phyloP scores from a whole-genome alignment of 2,329 filamentous ascomycete genomes.

The Cucurbitaria berberidis region DNA sequence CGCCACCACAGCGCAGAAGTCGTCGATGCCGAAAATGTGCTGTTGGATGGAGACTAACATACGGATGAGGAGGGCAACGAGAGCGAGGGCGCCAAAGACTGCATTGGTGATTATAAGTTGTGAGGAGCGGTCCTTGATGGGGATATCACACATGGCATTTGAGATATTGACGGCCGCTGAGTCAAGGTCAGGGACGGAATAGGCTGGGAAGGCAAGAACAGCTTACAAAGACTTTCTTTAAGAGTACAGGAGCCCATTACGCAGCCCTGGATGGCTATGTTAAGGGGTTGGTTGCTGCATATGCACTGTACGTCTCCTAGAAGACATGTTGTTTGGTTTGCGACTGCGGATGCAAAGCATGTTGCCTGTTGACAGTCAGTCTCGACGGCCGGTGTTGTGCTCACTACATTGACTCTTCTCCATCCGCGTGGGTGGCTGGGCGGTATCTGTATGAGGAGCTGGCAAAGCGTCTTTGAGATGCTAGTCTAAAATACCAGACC shows the following conservation, averaged over 20 bases:
- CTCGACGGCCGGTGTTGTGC: background rate
- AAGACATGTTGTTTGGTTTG: conserved; percentile 9
- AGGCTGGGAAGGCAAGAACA: background rate
- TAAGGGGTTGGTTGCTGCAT: conserved; percentile 10
- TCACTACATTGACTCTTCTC: background rate
- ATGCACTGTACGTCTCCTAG: conserved; percentile 17
- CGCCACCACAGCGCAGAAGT: conserved; percentile 17
- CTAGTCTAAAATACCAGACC: too few relatives aligned
- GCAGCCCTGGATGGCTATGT: conserved; percentile 15
- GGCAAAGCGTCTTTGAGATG: background rate
- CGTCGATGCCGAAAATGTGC: conserved; percentile 18
- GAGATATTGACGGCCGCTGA: conserved; percentile 48
- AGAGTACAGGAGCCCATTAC: conserved; percentile 18
- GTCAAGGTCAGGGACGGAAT: background rate
- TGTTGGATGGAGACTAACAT: conserved; percentile 10
- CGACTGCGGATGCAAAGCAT: conserved; percentile 8
- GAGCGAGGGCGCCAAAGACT: conserved; percentile 27
- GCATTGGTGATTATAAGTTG: conserved; percentile 32
- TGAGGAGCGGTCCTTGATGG: conserved; percentile 43
- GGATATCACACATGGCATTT: conserved; percentile 41
- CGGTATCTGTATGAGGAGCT: too few relatives aligned
- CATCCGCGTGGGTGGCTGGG: too few relatives aligned
- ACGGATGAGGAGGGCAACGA: conserved; percentile 43
- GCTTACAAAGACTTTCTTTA: conserved; percentile 13
- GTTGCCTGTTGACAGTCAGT: conserved; percentile 4